phyloP scores from a whole-genome alignment of 805 yeast genomes.

The Candida berthetii region DNA sequence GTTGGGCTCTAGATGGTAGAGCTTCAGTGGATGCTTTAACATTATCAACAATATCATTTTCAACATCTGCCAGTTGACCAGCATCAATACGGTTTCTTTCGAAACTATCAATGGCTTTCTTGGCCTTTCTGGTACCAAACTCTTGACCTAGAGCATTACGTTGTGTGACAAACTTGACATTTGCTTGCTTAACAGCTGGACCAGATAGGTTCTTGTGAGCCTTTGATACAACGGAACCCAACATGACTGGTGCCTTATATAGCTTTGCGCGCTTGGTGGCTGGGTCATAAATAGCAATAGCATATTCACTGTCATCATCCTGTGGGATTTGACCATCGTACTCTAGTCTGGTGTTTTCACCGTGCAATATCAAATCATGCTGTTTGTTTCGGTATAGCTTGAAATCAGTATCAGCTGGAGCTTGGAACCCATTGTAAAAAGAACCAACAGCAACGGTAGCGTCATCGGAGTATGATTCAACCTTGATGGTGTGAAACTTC shows the following conservation, averaged over 20 bases:
- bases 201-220: constrained; percentile 50
- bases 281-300: constrained; percentile 76
- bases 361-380: constrained; percentile 56
- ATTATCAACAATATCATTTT: constrained; percentile 75
- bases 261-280: constrained; percentile 57
- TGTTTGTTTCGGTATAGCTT: constrained; percentile 45
- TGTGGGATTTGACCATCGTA: constrained; percentile 54
- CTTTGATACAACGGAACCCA: constrained; percentile 57
- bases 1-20: constrained; percentile 65
- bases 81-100: constrained; percentile 86
- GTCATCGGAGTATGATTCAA: constrained; percentile 29
- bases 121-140: constrained; percentile 95
- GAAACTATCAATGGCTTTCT: constrained; percentile 75
- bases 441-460: constrained; percentile 55
- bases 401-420: constrained; percentile 54
- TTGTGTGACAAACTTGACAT: constrained; percentile 44
- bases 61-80: constrained; percentile 66
- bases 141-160: constrained; percentile 90
- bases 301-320: constrained; percentile 40
- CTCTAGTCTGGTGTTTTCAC: constrained; percentile 67
- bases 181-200: constrained; percentile 57
- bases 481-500: constrained; percentile 31
- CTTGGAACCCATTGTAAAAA: constrained; percentile 73
- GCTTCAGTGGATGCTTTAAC: constrained; percentile 64
- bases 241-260: constrained; percentile 56